phyloP scores from a whole-genome alignment of 306 rosid species.

The Quercus aquifolioides region DNA sequence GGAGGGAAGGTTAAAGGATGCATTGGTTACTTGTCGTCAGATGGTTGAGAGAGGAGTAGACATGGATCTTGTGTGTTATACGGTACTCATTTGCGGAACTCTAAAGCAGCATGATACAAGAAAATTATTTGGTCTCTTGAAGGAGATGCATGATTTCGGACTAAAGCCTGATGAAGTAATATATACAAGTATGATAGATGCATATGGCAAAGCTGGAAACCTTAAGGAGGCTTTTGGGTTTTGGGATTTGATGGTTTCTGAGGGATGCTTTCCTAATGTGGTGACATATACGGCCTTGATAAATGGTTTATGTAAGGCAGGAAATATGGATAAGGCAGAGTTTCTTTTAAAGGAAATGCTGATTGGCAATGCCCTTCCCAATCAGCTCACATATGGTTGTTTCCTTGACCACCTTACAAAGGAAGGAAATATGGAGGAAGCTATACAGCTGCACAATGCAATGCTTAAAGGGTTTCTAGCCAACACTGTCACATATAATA shows the following conservation, averaged over 20 bases:
- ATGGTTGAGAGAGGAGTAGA: conserved; percentile 73
- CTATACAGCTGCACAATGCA: conserved; percentile 64
- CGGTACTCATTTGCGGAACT: conserved; percentile 69
- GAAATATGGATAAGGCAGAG: conserved; percentile 63
- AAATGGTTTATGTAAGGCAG: conserved; percentile 79
- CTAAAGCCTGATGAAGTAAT: conserved; percentile 70
- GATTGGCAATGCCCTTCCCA: conserved; percentile 44
- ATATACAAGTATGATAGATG: conserved; percentile 82
- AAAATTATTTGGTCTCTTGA: conserved; percentile 51
- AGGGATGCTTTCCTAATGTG: conserved; percentile 72
- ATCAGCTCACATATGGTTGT: conserved; percentile 73
- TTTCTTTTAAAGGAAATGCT: conserved; percentile 62
- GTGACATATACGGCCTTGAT: conserved; percentile 83
- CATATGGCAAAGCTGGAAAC: conserved; percentile 64
- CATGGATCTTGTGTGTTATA: conserved; percentile 83
- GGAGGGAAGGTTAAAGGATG: conserved; percentile 79
- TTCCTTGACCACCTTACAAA: conserved; percentile 64
- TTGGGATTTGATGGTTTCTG: conserved; percentile 73
- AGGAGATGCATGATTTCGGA: conserved; percentile 63
- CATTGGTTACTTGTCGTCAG: conserved; percentile 59
- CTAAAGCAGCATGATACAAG: conserved; percentile 52
- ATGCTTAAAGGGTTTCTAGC: conserved; percentile 66
- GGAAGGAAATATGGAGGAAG: conserved; percentile 78
- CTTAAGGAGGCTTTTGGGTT: conserved; percentile 55
- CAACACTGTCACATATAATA: conserved; percentile 72